Conservation (phyloP, 495 filamentous ascomycete species). For the Lasiosphaeria hispida region DNA sequence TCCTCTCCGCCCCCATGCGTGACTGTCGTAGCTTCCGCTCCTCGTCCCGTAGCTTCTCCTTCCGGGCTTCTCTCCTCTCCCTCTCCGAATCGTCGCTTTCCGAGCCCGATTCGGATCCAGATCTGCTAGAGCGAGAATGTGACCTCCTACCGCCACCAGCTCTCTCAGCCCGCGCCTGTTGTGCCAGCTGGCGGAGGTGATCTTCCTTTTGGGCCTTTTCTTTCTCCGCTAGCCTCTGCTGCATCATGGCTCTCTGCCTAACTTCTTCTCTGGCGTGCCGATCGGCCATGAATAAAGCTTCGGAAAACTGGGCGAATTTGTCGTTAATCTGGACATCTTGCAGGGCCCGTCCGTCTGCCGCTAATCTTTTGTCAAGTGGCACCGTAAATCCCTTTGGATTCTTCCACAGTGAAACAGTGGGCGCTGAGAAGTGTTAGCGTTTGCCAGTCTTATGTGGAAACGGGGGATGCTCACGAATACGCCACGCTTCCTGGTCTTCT, state of each 20-base stretch:
- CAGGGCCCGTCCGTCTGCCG: slow-evolving; percentile 89
- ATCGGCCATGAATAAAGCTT: slow-evolving; percentile 91
- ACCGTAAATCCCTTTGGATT: slow-evolving; percentile 99
- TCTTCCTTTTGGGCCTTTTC: slow-evolving; percentile 94
- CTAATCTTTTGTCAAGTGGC: slow-evolving; percentile 91
- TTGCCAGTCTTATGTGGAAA: not conserved
- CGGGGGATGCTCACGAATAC: slow-evolving; percentile 50
- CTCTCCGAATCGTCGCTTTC: slow-evolving; percentile 64
- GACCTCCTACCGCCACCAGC: slow-evolving; percentile 51
- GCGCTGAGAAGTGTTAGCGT: slow-evolving; percentile 41
- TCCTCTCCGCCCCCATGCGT: slow-evolving; percentile 89
- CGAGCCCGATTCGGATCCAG: slow-evolving; percentile 58
- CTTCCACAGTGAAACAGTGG: slow-evolving; percentile 97
- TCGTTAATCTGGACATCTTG: slow-evolving; percentile 98
- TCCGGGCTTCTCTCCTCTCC: slow-evolving; percentile 73
- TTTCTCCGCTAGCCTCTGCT: slow-evolving; percentile 94
- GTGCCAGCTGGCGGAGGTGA: slow-evolving; percentile 80
- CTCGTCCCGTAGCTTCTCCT: slow-evolving; percentile 74
- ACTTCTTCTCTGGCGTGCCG: slow-evolving; percentile 95
- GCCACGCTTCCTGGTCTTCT: slow-evolving; percentile 96
- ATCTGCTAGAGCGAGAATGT: slow-evolving; percentile 50
- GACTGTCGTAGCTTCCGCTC: slow-evolving; percentile 90
- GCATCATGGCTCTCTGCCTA: slow-evolving; percentile 87
- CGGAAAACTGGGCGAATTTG: slow-evolving; percentile 95
- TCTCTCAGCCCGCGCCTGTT: slow-evolving; percentile 84